Evolutionary conservation across 108 stramenopile genomes (phyloP), one percentile per base, ranked within the genome.

Genomic region (Asterionellopsis glacialis): DNA sequence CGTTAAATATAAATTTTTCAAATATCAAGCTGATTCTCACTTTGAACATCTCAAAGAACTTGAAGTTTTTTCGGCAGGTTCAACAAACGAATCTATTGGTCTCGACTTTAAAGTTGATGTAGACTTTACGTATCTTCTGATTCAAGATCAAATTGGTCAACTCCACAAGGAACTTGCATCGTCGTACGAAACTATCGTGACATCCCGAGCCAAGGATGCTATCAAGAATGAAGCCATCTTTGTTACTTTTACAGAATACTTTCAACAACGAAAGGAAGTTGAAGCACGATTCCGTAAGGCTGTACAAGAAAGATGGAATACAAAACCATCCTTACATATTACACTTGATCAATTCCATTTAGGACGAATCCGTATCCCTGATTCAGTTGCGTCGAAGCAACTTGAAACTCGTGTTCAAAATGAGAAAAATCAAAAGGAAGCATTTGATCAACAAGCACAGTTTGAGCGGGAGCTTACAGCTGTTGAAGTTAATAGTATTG

Each of bases 11-110:
- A 45, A 53, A 5, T 80, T 80, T 24, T 52, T 80, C 67, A 76
- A 72, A 51, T 80, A 80, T 41, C 71, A 80, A 59, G 65, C 78
- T 10, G 79, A 80, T 51, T 71, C 79, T 22, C 79, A 80, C 58
- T 49, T 64, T 41, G 63, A 58, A 33, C 19, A 39, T 11, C 50
- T 76, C 11, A 48, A 68, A 43, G 51, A 16, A 12, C 47, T 80
- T 28, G 21, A 61, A 14, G 79, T 80, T 12, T 80, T 80, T 59
- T 73, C 71, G 1, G 49, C 60, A 33, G 63, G 63, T 18, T 55
- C 25, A 13, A 24, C 63, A 51, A 68, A 75, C 25, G 69, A 70
- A 27, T 70, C 72, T 43, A 64, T 76, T 49, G 79, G 79, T 40
- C 27, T 76, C 15, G 67, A 55, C n/a, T 80, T 80, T 48, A 14